phyloP scores from a whole-genome alignment of 192 early-diverging fungal genomes.

The Polychytrium aggregatum region DNA sequence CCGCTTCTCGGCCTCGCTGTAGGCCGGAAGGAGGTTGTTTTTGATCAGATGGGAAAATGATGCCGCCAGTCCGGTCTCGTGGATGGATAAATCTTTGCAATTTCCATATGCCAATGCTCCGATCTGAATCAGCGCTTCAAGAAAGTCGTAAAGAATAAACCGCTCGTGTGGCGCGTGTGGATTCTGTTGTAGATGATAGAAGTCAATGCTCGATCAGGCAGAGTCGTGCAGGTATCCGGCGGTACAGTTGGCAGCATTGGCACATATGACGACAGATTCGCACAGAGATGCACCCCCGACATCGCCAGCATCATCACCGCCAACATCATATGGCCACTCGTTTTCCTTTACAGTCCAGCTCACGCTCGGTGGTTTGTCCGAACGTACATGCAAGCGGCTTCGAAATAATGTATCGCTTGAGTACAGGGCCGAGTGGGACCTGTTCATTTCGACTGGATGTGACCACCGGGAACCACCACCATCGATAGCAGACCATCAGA shows the following conservation, averaged over 20 bases:
- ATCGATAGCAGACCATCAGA: no score
- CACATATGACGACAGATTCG: conserved; percentile 20
- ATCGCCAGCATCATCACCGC: no score
- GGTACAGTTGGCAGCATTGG: conserved; percentile 10
- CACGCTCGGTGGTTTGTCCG: no score
- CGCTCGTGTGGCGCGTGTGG: conserved; percentile 23
- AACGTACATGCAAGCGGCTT: no score
- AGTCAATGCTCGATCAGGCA: background rate
- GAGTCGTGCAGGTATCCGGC: conserved; percentile 14
- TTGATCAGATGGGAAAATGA: conserved; percentile 24
- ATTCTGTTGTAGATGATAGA: conserved; percentile 12
- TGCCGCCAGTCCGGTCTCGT: conserved; percentile 20
- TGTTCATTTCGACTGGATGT: no score
- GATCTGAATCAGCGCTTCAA: conserved; percentile 23
- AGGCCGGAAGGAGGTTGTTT: conserved; percentile 15
- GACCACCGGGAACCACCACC: no score
- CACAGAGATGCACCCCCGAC: no score
- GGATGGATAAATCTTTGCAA: conserved; percentile 14
- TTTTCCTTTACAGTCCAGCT: no score
- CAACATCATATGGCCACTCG: no score
- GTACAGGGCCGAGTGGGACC: no score
- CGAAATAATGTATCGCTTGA: no score
- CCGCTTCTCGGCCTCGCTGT: background rate
- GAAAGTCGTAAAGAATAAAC: conserved; percentile 36
- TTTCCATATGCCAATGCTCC: conserved; percentile 21